Evolutionary conservation across 2,329 filamentous ascomycete genomes (phyloP).

Genomic region (Apiospora hydei): DNA sequence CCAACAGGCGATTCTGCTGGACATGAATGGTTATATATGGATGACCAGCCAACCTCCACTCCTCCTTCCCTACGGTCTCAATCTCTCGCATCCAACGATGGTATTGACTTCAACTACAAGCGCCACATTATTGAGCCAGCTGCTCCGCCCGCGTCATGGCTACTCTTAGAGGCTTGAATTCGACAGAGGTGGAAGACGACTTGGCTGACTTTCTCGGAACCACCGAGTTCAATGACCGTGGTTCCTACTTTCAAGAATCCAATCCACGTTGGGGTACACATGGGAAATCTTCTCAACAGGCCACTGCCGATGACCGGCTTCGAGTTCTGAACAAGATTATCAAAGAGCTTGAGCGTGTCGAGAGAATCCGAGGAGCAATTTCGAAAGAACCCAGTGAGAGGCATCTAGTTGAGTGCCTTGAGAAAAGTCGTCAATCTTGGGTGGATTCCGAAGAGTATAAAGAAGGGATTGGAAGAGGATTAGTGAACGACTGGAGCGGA

Average conservation of each 20-base stretch:
- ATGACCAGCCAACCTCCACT: not conserved
- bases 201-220: not conserved
- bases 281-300: not conserved
- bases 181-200: not conserved
- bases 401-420: not conserved
- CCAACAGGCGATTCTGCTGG: not conserved
- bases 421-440: not conserved
- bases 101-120: not conserved
- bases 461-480: not conserved
- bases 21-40: not conserved
- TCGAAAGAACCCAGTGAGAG: not conserved
- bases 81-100: not conserved
- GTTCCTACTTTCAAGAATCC: not conserved
- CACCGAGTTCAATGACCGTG: not conserved
- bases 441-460: not conserved
- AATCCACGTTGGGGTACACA: not conserved
- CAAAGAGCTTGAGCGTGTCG: not conserved
- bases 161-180: not conserved
- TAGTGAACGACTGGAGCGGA: not conserved
- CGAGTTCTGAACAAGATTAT: not conserved
- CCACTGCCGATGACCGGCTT: not conserved
- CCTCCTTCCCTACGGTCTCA: not conserved
- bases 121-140: not conserved
- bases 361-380: not conserved
- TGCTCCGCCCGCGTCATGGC: not conserved